Base-by-base conservation (phyloP, 1,139 yeast species). In the Groenewaldozyma auringiensis region DNA sequence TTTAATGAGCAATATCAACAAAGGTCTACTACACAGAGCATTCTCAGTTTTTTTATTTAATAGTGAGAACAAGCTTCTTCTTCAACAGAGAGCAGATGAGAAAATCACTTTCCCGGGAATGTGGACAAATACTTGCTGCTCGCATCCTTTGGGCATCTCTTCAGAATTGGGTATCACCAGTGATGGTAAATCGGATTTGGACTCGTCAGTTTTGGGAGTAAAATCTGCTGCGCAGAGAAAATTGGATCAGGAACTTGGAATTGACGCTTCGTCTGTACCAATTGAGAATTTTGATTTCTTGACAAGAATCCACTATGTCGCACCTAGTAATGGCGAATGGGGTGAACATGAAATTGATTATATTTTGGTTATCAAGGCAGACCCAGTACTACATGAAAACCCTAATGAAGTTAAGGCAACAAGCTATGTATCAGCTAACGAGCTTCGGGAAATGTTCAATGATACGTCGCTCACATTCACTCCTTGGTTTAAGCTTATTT, bases 81-180 rank as follows among this genome's bases (percentile, higher is more conserved):
- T 92, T 56, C 98, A 92, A 67, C 95, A 87, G 68, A 79, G 99
- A 58, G 97, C 99, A 0, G 81, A 81, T 49, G 97, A 92, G 64
- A 92, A 92, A 67, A 92, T 92, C 68, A 92, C 99, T 1, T 92
- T 92, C 66, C 95, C 98, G 1, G 79, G 78, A 49, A 79, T 87
- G 83, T 92, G 99, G 99, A 92, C 99, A 37, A 92, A 92, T 65
- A 94, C 99, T 2, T 94, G 98, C 67, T 92, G 99, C 65, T 89
- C 97, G 0, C 99, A 92, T 65, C 99, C 99, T 3, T 72, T 92
- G 48, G 87, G 95, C 50, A 79, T 87, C 22, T 76, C 82, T 34
- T 70, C 78, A 36, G 99, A 92, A 66, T 70, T 88, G 60, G 96
- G 96, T 8, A 63, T 66, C 40, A 22, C 11, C 14, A 17, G 6